Conservation (phyloP, 768 basidiomycete genomes). For the Termitomyces sp. region DNA sequence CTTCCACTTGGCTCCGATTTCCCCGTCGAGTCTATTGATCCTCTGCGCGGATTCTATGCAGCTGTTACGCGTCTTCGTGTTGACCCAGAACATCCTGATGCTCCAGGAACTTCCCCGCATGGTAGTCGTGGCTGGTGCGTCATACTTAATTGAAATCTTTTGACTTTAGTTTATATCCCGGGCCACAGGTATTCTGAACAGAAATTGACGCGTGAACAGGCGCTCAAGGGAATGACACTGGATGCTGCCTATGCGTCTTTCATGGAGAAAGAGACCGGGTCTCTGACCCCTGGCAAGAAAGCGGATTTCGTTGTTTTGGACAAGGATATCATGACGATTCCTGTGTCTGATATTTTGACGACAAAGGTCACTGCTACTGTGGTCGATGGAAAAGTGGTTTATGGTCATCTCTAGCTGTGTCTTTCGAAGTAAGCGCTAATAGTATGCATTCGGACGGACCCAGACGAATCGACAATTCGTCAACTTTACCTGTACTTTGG, state of each 20-base stretch:
- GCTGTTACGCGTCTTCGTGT: conserved; percentile 61
- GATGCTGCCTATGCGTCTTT: conserved; percentile 89
- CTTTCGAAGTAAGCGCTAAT: neutral
- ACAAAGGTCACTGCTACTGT: conserved; percentile 69
- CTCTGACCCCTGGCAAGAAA: conserved; percentile 68
- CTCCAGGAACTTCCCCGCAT: conserved; percentile 74
- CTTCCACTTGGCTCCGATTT: conserved; percentile 91
- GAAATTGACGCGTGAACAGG: conserved; percentile 72
- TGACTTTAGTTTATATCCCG: neutral
- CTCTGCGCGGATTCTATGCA: conserved; percentile 86
- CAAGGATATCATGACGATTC: conserved; percentile 70
- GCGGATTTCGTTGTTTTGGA: conserved; percentile 88
- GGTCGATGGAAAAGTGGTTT: conserved; percentile 66
- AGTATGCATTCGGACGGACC: neutral
- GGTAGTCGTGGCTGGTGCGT: conserved; percentile 78
- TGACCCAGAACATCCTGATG: conserved; percentile 21
- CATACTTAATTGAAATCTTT: neutral
- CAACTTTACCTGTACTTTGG: too few relatives aligned
- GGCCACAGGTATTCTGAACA: conserved; percentile 69
- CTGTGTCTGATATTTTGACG: conserved; percentile 51
- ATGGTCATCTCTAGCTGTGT: conserved; percentile 31
- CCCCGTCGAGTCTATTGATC: conserved; percentile 88
- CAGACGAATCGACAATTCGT: too few relatives aligned
- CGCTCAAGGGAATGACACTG: conserved; percentile 86
- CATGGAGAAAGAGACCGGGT: conserved; percentile 64